Base-by-base conservation (phyloP, 2,329 filamentous ascomycete species). In the Venturia nashicola region DNA sequence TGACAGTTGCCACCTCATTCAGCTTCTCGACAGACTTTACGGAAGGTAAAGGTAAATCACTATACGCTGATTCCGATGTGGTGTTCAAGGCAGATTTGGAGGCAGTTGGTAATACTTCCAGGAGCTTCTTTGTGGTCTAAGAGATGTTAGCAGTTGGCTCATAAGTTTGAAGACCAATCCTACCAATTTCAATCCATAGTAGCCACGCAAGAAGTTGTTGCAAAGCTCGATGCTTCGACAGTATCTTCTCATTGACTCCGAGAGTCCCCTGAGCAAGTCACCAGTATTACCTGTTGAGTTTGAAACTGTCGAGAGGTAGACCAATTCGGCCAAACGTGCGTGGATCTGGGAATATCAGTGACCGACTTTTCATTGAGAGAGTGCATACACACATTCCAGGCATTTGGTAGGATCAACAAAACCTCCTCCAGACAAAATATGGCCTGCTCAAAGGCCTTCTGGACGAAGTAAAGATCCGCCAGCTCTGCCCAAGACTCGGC, bases 401-500 rank as follows among this genome's bases (percentile, higher is more conserved):
- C 90, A 77, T 96, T 96, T 4, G 94, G 93, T 62, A 86, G 84
- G 65, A 96, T 80, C 61, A 97, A 79, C 55, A 99, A 76, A 23
- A 96, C 91, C 74, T 99, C 94, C 74, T 99, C 94, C 55, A 96
- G 78, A 66, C 91, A 88, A 74, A 88, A 96, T 61, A 96, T 86
- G 46, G 91, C 89, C 74, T 97, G 93, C 16, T 86, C 78, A 71
- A 89, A 91, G 69, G 93, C 76, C 0, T 88, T 90, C 72, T 93
- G 88, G 23, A 82, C 81, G 39, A 91, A 81, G 75, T 99, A 97
- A 66, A 97, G 77, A 72, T 96, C 91, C 62, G 90, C 85, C 68
- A 97, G 80, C 77, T 99, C 94, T 62, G 90, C 85, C 94, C 94
- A 99, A 11, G 89, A 87, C 78, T 99, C 94, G 6, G 88, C 86